Base-by-base conservation (phyloP, 169 alveolate genomes). In the Eimeria nieschulzi region DNA sequence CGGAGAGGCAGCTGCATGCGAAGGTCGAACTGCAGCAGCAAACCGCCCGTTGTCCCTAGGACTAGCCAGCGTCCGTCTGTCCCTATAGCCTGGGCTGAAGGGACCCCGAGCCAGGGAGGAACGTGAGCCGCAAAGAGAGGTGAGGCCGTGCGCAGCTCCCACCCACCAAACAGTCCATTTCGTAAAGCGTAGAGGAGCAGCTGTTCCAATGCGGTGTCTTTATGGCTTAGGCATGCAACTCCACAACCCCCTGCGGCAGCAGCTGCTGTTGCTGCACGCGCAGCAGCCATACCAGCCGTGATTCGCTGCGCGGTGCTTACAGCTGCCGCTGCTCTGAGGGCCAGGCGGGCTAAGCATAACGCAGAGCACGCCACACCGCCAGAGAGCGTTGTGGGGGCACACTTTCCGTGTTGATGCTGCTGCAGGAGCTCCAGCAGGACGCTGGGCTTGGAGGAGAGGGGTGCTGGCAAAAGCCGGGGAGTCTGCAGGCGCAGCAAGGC, bases 11-110 rank as follows among this genome's bases (percentile, higher is more conserved):
- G 53, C 66, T 79, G 90, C 63, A 80, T 72, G 85, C 93, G 90
- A 5, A 90, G 86, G 64, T 90, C 93, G 75, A 46, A 80, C 66
- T 66, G 91, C 68, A 80, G 75, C 66, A 90, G 66, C 54, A 54
- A 63, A 33, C 93, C 93, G 54, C 80, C 87, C 7, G 88, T 66
- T 1, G 93, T 90, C 61, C 91, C 90, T 26, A 80, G 56, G 66
- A 63, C 51, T 54, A 71, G 17, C 78, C 73, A 80, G 33, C 70
- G 78, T 68, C 72, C 68, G 26, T 68, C 91, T 5, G 73, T 21
- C 7, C 73, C 80, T 23, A 87, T 19, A 6, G 78, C 63, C 59
- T 46, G 83, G 21, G 88, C 87, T 13, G 88, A 13, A 1, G 93
- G 88, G 13, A 61, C 17, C 25, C 93, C 93, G 53, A 76, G 53